Percentiles rank a stretch among this genome's conserved stretches.
phyloP scores from a whole-genome alignment of 2,329 filamentous ascomycete genomes.

The Periglandula ipomoeae region DNA sequence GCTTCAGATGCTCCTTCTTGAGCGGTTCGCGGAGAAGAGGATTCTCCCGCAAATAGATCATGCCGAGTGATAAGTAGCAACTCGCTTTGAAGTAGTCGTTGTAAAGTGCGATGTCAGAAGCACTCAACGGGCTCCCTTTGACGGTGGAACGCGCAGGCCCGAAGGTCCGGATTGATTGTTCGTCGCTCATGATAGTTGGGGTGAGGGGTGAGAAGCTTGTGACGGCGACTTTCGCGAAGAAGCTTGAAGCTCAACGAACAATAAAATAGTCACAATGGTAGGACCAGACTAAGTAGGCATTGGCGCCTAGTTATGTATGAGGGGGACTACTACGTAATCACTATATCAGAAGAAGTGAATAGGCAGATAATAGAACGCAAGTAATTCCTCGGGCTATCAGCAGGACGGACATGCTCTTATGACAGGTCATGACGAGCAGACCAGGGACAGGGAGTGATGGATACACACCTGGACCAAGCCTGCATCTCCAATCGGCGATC shows the following conservation, averaged over 20 bases:
- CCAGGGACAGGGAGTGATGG: neutral
- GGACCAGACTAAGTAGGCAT: neutral
- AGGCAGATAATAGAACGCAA: neutral
- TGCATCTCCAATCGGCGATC: neutral
- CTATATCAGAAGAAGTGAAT: neutral
- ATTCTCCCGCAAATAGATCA: constrained; percentile 72
- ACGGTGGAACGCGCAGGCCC: constrained; percentile 58
- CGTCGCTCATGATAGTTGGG: constrained; percentile 26
- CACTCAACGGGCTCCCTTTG: constrained; percentile 49
- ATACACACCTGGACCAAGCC: neutral
- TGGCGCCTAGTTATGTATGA: neutral
- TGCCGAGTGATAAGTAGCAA: constrained; percentile 66
- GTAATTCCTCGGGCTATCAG: neutral
- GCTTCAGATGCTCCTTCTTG: constrained; percentile 62
- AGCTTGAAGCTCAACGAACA: neutral
- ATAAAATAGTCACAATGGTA: neutral
- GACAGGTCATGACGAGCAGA: constrained; percentile 2
- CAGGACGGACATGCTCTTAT: neutral
- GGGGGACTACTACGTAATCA: neutral
- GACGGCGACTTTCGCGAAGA: neutral
- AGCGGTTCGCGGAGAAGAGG: constrained; percentile 62
- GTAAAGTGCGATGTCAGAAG: constrained; percentile 58
- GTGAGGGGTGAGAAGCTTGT: neutral
- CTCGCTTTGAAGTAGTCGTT: constrained; percentile 67
- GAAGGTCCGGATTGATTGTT: constrained; percentile 53